These are phyloP conservation scores for Candolleomyces efflorescens DNA, from an alignment of 768 basidiomycete genomes.

Conservation along the genomic window DNA sequence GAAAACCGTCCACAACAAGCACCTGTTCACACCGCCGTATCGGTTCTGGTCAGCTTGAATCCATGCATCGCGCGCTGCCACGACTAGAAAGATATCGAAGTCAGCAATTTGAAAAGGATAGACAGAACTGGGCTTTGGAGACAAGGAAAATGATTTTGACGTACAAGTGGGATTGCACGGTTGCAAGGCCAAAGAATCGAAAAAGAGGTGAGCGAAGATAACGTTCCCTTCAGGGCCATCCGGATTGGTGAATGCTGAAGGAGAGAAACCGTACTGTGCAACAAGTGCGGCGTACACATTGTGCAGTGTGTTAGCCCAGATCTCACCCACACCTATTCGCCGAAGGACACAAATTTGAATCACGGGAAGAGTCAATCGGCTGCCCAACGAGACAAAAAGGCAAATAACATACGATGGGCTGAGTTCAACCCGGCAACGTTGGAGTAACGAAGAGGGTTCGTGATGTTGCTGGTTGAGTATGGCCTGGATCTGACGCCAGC, in stretches of 20 bases:
- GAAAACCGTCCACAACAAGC: constrained; percentile 23
- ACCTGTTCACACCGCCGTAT: constrained; percentile 21
- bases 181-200: constrained; percentile 44
- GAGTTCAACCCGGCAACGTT: background rate
- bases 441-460: constrained; percentile 2
- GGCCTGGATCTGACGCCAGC: constrained; percentile 53
- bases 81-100: no score
- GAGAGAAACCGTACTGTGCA: constrained; percentile 25
- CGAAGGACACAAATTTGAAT: background rate
- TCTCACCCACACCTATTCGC: constrained; percentile 42
- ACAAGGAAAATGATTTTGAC: constrained; percentile 5
- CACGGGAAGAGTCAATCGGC: background rate
- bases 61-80: constrained; percentile 18
- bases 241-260: constrained; percentile 35
- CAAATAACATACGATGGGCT: background rate
- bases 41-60: constrained; percentile 21
- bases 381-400: no score
- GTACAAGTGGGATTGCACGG: constrained; percentile 44
- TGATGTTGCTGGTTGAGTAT: constrained; percentile 40
- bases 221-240: constrained; percentile 37
- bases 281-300: constrained; percentile 38
- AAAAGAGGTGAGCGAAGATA: constrained; percentile 43
- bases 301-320: constrained; percentile 43
- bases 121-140: background rate
- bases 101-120: background rate